A percentile compares a stretch with the other conserved stretches of the same genome.
Evolutionary conservation across 805 yeast species (phyloP).

Genomic region (Jamesozyma gamospora): DNA sequence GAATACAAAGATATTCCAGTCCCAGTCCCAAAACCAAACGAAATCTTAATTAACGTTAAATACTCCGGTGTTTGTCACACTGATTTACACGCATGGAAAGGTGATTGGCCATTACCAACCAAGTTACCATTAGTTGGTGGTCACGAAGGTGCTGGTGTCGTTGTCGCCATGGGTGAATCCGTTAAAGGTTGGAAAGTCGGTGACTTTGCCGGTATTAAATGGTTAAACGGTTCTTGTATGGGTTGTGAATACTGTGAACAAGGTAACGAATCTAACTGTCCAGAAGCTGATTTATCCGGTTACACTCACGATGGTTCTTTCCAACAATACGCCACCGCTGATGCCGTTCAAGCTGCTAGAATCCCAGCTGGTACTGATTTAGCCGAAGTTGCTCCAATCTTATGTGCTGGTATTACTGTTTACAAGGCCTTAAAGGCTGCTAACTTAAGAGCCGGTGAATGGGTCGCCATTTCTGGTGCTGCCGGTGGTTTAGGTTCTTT

Average conservation of each 20-base stretch:
- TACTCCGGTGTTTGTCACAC: slow-evolving; percentile 72
- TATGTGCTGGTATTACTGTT: slow-evolving; percentile 61
- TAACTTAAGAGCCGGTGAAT: slow-evolving; percentile 50
- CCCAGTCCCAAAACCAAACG: slow-evolving; percentile 54
- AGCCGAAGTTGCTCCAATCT: slow-evolving; percentile 49
- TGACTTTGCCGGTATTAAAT: slow-evolving; percentile 57
- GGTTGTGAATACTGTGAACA: slow-evolving; percentile 54
- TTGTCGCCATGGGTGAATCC: slow-evolving; percentile 51
- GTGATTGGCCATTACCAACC: slow-evolving; percentile 57
- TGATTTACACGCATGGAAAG: slow-evolving; percentile 66
- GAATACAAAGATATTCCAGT: slow-evolving; percentile 44
- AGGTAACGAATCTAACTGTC: slow-evolving; percentile 55
- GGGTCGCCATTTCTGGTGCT: slow-evolving; percentile 71
- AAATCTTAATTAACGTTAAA: slow-evolving; percentile 54
- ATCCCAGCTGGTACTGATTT: slow-evolving; percentile 47
- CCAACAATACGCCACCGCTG: slow-evolving; percentile 59
- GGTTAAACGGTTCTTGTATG: slow-evolving; percentile 62
- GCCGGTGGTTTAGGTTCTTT: slow-evolving; percentile 75
- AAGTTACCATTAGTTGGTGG: slow-evolving; percentile 60
- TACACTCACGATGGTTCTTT: slow-evolving; percentile 63
- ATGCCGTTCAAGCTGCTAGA: slow-evolving; percentile 52
- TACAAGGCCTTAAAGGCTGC: slow-evolving; percentile 61
- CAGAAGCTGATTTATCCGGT: slow-evolving; percentile 60
- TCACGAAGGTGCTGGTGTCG: slow-evolving; percentile 67
- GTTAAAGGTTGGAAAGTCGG: slow-evolving; percentile 54